Evolutionary conservation across 139 green algal genomes (phyloP).

Genomic region (Chlorella sorokiniana): DNA sequence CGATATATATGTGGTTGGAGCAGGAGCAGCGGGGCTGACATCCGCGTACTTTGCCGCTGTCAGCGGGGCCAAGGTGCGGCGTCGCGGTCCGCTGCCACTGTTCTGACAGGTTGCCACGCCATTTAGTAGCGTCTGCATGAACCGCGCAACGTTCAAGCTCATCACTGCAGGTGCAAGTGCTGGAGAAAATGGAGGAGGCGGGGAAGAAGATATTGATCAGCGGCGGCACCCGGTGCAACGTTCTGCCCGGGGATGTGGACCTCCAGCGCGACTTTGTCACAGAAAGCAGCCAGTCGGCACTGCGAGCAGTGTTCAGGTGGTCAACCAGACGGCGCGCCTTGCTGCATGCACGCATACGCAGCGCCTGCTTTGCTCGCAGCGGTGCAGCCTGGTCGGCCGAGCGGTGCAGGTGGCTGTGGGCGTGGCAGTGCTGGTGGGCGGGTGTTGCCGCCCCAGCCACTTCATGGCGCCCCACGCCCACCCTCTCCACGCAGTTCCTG

Average conservation of each 20-base stretch:
- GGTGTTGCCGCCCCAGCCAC: background rate
- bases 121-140: no score
- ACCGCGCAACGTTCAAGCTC: background rate
- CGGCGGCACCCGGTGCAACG: constrained; percentile 86
- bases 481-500: constrained; percentile 48
- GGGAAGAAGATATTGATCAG: constrained; percentile 92
- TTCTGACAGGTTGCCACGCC: background rate
- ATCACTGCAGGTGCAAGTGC: constrained; percentile 65
- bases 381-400: no score
- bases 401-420: no score
- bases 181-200: constrained; percentile 78
- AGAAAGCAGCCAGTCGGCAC: constrained; percentile 47
- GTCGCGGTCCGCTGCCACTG: background rate
- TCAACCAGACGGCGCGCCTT: background rate
- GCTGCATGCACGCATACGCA: background rate
- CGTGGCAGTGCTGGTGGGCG: no score
- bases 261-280: constrained; percentile 77
- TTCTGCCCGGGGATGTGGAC: constrained; percentile 72
- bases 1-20: constrained; percentile 56
- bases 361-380: no score
- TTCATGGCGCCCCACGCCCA: background rate
- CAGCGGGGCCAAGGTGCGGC: constrained; percentile 45
- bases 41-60: constrained; percentile 70
- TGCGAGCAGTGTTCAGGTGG: constrained; percentile 70
- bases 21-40: constrained; percentile 65